phyloP scores from a whole-genome alignment of 2,329 filamentous ascomycete genomes.

The Aspergillus fumigatus region DNA sequence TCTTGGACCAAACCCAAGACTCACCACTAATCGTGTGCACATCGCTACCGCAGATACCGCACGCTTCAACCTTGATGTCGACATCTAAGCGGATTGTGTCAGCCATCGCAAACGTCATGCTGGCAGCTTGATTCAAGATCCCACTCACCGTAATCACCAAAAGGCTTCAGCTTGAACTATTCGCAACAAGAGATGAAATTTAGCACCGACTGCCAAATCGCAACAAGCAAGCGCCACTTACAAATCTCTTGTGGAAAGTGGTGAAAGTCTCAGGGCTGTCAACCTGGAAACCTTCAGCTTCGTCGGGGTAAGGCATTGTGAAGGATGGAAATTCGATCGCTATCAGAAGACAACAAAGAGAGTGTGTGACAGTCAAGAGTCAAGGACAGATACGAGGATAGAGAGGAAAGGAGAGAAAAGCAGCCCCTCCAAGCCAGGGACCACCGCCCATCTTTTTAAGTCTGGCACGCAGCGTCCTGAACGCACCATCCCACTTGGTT shows the following conservation, averaged over 20 bases:
- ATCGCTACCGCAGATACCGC: conserved; percentile 70
- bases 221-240: conserved; percentile 25
- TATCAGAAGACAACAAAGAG: neutral
- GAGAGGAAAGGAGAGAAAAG: neutral
- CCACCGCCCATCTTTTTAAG: neutral
- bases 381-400: neutral
- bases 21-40: conserved; percentile 60
- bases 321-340: neutral
- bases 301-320: conserved; percentile 44
- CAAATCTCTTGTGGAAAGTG: conserved; percentile 54
- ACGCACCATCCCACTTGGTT: neutral
- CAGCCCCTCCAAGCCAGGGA: neutral
- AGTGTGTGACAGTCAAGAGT: neutral
- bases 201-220: neutral
- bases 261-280: conserved; percentile 64
- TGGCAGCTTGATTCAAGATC: neutral
- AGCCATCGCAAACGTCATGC: too few relatives aligned
- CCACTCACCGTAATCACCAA: conserved; percentile 61
- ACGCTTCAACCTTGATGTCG: conserved; percentile 80
- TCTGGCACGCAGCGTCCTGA: neutral
- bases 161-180: conserved; percentile 77
- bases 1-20: neutral
- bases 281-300: conserved; percentile 46
- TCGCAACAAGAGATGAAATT: neutral
- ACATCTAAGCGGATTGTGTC: conserved; percentile 52